Evolutionary conservation across 306 rosid genomes (phyloP).

Genomic region (Prunus kanzakura): DNA sequence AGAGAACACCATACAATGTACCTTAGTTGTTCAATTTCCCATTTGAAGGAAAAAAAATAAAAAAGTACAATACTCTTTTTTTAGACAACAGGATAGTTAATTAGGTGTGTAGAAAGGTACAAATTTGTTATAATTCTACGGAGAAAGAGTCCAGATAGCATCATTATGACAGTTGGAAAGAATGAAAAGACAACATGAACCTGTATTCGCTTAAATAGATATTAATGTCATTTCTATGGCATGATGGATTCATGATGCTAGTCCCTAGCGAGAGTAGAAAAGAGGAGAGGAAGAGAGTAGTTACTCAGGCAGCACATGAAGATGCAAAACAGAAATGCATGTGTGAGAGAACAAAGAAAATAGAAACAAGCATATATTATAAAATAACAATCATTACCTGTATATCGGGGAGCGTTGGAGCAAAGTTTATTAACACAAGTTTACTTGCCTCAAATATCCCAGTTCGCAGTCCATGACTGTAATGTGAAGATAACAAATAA

Average conservation of each 20-base stretch:
- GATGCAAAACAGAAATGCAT: constrained; percentile 2
- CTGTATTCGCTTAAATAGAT: not conserved
- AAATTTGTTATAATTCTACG: not conserved
- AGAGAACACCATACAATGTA: not conserved
- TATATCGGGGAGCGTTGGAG: constrained; percentile 88
- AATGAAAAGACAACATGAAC: not conserved
- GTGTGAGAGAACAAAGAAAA: not conserved
- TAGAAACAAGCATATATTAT: not conserved
- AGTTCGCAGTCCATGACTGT: constrained; percentile 97
- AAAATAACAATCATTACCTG: constrained; percentile 52
- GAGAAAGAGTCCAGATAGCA: too few relatives aligned
- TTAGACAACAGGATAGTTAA: not conserved
- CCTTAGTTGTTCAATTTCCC: not conserved
- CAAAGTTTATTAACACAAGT: constrained; percentile 74
- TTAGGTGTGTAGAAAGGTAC: not conserved
- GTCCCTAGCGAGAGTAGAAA: not conserved
- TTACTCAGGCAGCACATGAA: constrained; percentile 1
- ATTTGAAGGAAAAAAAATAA: not conserved
- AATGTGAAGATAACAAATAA: constrained; percentile 39
- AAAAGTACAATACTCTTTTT: not conserved
- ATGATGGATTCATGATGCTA: not conserved
- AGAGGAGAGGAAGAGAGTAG: not conserved
- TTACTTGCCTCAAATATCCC: constrained; percentile 97
- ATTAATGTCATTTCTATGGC: not conserved
- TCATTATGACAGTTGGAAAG: not conserved